A percentile compares a stretch with the other conserved stretches of the same genome.
These are phyloP conservation scores for Penicillium sp. DNA, from an alignment of 2,329 filamentous ascomycete genomes.

Conservation along the genomic window DNA sequence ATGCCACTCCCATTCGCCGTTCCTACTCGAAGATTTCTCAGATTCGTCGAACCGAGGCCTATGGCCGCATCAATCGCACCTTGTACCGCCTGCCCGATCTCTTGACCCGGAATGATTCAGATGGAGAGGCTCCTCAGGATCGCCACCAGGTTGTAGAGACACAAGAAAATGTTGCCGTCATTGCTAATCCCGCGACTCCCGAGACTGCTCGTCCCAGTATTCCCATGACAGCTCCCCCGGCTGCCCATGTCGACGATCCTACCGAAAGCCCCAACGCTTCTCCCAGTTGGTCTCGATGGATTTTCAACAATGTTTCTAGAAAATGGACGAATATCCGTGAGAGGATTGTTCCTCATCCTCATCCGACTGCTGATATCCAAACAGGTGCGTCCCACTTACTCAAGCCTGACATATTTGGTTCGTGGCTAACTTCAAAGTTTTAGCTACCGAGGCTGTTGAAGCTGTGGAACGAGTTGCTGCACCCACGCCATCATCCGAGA, in stretches of 20 bases:
- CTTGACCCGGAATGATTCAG: constrained; percentile 27
- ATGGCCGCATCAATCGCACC: constrained; percentile 33
- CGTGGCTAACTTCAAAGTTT: not conserved
- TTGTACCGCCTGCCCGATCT: constrained; percentile 32
- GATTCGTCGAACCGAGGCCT: constrained; percentile 27
- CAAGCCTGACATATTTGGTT: not conserved
- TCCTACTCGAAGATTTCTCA: constrained; percentile 29
- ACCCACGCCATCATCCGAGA: not conserved
- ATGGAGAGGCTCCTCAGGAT: not conserved
- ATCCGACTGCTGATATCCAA: not conserved
- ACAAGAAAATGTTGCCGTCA: not conserved
- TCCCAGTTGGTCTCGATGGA: constrained; percentile 10
- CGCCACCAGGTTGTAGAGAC: not conserved
- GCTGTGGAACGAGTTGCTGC: not conserved
- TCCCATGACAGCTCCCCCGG: constrained; percentile 2
- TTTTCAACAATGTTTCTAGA: constrained; percentile 16
- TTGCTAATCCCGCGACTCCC: not conserved
- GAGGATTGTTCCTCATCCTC: constrained; percentile 5
- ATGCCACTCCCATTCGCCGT: constrained; percentile 12
- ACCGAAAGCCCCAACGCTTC: not conserved
- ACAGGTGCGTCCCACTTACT: not conserved
- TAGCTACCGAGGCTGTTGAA: not conserved
- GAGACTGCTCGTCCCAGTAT: not conserved
- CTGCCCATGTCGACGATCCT: constrained; percentile 2
- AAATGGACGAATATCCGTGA: constrained; percentile 17